Percentiles rank a stretch among this genome's conserved stretches.
These are phyloP conservation scores for Schrenkiella parvula DNA, from an alignment of 345 rosid species.

Conservation along the genomic window DNA sequence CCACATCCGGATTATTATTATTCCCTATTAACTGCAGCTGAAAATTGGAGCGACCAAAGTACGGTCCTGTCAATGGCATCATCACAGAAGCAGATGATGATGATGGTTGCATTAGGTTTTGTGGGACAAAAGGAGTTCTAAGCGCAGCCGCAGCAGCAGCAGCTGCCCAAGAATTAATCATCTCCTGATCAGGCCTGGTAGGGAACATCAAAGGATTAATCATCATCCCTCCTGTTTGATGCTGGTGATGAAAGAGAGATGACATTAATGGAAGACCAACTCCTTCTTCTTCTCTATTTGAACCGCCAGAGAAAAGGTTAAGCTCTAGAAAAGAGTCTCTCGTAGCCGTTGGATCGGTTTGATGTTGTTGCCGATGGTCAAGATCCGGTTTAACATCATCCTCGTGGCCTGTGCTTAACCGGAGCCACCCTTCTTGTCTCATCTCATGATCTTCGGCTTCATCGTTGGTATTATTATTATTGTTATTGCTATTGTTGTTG, in stretches of 20 bases:
- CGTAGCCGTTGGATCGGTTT: conserved; percentile 18
- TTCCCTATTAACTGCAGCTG: conserved; percentile 39
- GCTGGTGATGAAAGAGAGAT: conserved; percentile 40
- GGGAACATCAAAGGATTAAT: conserved; percentile 40
- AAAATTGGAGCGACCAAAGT: conserved; percentile 51
- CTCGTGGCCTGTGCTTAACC: conserved; percentile 61
- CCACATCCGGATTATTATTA: conserved; percentile 37
- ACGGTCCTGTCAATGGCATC: conserved; percentile 56
- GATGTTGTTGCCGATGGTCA: conserved; percentile 30
- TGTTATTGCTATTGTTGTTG: conserved; percentile 3
- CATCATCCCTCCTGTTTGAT: conserved; percentile 37
- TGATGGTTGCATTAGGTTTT: conserved; percentile 39
- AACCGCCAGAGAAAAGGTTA: conserved; percentile 34
- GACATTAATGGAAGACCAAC: conserved; percentile 33
- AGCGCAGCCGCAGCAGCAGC: conserved; percentile 40
- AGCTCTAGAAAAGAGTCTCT: conserved; percentile 37
- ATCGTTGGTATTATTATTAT: neutral
- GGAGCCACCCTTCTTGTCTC: conserved; percentile 68
- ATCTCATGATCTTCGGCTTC: conserved; percentile 22
- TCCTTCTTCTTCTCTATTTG: conserved; percentile 33
- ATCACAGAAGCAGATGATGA: conserved; percentile 43
- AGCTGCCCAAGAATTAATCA: conserved; percentile 41
- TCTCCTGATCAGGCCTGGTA: conserved; percentile 40
- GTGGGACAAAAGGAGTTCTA: conserved; percentile 46
- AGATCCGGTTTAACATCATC: conserved; percentile 25